Conservation (phyloP, 257 asterid species). For the Jacaranda copaia region DNA sequence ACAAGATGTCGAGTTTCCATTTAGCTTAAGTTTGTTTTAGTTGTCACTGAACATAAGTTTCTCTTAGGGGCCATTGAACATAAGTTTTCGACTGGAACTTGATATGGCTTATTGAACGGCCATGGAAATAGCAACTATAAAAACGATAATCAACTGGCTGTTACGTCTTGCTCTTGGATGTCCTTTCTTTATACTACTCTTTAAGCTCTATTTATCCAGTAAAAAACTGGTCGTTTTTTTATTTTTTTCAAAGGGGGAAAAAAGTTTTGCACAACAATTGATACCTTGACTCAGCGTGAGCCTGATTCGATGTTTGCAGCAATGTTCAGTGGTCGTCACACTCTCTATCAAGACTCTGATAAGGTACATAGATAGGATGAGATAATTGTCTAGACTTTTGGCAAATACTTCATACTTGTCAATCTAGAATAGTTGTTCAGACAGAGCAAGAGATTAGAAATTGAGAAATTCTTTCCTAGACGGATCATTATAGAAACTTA, state of each 20-base stretch:
- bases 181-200: neutral
- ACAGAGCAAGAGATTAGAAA: neutral
- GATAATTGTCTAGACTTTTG: neutral
- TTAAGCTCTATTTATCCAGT: conserved; percentile 1
- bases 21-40: neutral
- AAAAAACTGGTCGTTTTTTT: conserved; percentile 20
- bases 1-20: conserved; percentile 19
- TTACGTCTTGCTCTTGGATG: conserved; percentile 10
- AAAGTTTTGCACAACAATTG: conserved; percentile 84
- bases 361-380: conserved; percentile 54
- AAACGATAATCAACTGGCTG: neutral
- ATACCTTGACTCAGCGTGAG: conserved; percentile 86
- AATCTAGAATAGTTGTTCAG: conserved; percentile 13
- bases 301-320: conserved; percentile 97
- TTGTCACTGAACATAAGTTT: conserved; percentile 12
- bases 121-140: neutral
- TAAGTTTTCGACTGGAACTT: conserved; percentile 15
- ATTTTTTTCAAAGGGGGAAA: conserved; percentile 66
- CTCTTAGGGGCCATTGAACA: conserved; percentile 7
- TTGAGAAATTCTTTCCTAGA: neutral
- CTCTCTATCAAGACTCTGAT: conserved; percentile 67
- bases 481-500: neutral
- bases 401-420: neutral
- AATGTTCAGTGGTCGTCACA: conserved; percentile 96
- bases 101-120: conserved; percentile 15